Base-by-base conservation (phyloP, 2,329 filamentous ascomycete genomes). In the Metarhizium robertsii region DNA sequence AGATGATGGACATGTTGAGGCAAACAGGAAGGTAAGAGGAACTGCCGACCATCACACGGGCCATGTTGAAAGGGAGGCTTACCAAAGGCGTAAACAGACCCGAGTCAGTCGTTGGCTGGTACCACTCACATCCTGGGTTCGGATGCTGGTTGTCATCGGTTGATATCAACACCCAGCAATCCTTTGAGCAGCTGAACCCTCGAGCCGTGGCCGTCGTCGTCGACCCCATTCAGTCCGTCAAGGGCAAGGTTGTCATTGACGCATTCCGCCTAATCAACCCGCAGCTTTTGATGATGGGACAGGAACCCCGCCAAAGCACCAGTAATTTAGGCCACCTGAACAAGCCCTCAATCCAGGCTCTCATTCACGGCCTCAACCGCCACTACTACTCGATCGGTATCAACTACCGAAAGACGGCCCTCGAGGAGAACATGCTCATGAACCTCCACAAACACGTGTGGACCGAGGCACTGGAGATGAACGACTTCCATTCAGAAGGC, bases 391-490 rank as follows among this genome's bases (percentile, higher is more conserved):
- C 90, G 65, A 99, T 99, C 69, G 92, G 84, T 58, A 97, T 99
- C 76, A 92, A 96, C 75, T 99, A 99, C 75, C 83, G 92, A 69
- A 99, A 99, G 79, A 96, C 92, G 0, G 92, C 90, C 1, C 79
- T 99, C 52, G 94, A 99, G 72, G 95, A 99, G 79, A 97, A 96
- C 74, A 99, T 99, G 94, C 75, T 99, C 66, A 99, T 99, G 95
- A 99, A 99, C 71, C 78, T 99, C 62, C 94, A 99, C 81, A 99
- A 99, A 80, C 94, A 97, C 64, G 92, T 96, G 48, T 99, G 94
- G 94, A 99, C 95, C 0, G 94, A 99, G 72, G 94, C 92, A 5
- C 74, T 99, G 61, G 85, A 96, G 70, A 97, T 99, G 91, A 89
- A 92, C 58, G 92, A 97, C 72, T 99, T 99, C 80, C 83, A 86